phyloP scores from a whole-genome alignment of 768 basidiomycete genomes.

The Inosperma sp. region DNA sequence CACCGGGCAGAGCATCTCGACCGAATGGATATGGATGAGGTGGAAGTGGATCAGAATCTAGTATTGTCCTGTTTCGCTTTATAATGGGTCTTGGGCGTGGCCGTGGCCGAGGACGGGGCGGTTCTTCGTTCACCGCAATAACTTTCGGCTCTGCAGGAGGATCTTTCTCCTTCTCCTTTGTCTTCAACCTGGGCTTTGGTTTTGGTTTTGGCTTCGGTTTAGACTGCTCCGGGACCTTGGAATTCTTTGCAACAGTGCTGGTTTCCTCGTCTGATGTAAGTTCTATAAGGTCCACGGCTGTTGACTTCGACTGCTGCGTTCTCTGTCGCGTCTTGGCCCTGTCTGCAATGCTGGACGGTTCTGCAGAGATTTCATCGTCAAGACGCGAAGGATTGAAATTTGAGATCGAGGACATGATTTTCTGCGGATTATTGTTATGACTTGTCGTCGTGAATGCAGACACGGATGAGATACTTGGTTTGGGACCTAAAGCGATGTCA shows the following conservation, averaged over 20 bases:
- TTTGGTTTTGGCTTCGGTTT: constrained; percentile 28
- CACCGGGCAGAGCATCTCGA: not conserved
- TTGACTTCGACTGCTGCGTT: constrained; percentile 14
- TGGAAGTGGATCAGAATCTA: constrained; percentile 1
- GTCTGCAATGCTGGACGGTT: constrained; percentile 43
- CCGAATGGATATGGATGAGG: constrained; percentile 4
- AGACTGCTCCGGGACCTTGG: constrained; percentile 27
- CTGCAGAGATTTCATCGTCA: constrained; percentile 13
- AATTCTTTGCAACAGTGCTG: constrained; percentile 29
- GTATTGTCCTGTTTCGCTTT: constrained; percentile 7
- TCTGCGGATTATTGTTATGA: not conserved
- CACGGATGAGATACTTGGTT: not conserved
- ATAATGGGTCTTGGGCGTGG: constrained; percentile 18
- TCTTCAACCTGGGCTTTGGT: constrained; percentile 19
- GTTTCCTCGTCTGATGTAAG: constrained; percentile 41
- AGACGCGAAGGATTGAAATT: constrained; percentile 9
- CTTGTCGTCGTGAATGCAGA: constrained; percentile 9
- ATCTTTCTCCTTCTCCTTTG: constrained; percentile 10
- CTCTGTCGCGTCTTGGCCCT: constrained; percentile 54
- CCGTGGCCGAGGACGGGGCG: constrained; percentile 12
- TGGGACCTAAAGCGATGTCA: not conserved
- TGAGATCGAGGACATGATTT: constrained; percentile 18
- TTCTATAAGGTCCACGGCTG: constrained; percentile 38
- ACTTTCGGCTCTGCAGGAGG: not conserved
- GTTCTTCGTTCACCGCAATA: not conserved